Conservation (phyloP, 345 rosid species). For the Durio zibethinus region DNA sequence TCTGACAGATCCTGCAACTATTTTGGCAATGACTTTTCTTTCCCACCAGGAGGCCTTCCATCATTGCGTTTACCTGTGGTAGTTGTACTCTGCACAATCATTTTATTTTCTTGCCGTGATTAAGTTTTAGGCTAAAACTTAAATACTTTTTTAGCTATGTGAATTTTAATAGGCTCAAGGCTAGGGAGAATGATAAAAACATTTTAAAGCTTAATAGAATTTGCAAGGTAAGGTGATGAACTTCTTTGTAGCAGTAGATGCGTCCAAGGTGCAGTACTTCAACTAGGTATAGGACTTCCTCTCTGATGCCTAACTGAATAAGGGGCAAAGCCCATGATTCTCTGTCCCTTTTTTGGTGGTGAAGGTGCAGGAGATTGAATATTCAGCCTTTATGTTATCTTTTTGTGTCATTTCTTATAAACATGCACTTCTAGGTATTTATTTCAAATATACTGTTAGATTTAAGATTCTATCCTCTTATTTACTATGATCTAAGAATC, state of each 20-base stretch:
- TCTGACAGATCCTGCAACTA: constrained; percentile 29
- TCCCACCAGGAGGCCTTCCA: constrained; percentile 63
- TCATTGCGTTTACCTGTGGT: constrained; percentile 86
- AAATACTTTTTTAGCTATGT: not conserved
- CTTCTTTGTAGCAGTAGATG: not conserved
- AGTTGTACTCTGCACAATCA: constrained; percentile 47
- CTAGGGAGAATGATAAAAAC: not conserved
- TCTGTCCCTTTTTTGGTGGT: not conserved
- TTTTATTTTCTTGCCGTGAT: constrained; percentile 9
- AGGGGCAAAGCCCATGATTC: not conserved
- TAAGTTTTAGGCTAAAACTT: constrained; percentile 15
- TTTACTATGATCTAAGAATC: not conserved
- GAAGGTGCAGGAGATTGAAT: not conserved
- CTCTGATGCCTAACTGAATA: not conserved
- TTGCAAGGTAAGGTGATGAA: not conserved
- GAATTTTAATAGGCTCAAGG: not conserved
- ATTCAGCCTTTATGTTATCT: not conserved
- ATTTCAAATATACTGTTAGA: not conserved
- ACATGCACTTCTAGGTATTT: constrained; percentile 2
- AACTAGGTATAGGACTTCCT: constrained; percentile 1
- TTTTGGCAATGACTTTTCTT: constrained; percentile 46
- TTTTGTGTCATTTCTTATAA: not conserved
- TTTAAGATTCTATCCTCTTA: not conserved
- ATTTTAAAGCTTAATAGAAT: not conserved
- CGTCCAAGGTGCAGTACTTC: not conserved